A percentile compares a stretch with the other conserved stretches of the same genome.
phyloP scores from a whole-genome alignment of 139 green algal species.

The Nannochloris sp. region DNA sequence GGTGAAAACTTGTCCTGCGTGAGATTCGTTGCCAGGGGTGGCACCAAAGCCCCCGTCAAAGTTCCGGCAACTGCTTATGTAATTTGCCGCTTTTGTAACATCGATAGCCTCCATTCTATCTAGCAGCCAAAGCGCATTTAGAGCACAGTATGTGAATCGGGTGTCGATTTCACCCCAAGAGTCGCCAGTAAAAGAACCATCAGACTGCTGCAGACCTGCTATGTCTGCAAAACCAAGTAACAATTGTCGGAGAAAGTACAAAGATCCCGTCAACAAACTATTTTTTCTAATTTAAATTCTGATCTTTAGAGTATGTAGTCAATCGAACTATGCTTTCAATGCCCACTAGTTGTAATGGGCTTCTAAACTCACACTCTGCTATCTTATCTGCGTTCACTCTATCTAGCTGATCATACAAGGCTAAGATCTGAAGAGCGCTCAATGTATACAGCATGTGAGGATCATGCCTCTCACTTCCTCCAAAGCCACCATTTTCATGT shows the following conservation, averaged over 20 bases:
- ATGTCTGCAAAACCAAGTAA: conserved; percentile 54
- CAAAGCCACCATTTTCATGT: conserved; percentile 69
- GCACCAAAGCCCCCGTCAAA: conserved; percentile 97
- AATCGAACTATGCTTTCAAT: no score
- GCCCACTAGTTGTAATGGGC: no score
- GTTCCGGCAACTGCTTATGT: conserved; percentile 82
- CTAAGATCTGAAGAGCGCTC: conserved; percentile 91
- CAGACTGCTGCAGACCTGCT: conserved; percentile 64
- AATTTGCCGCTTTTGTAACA: conserved; percentile 61
- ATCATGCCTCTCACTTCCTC: conserved; percentile 81
- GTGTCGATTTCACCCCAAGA: conserved; percentile 97
- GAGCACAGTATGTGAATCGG: conserved; percentile 91
- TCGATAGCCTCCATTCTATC: conserved; percentile 52
- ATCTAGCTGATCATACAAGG: conserved; percentile 73
- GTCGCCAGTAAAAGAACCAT: conserved; percentile 93
- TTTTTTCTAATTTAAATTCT: no score
- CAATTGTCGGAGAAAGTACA: no score
- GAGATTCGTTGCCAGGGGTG: conserved; percentile 71
- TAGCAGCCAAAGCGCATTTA: conserved; percentile 65
- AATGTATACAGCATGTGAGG: conserved; percentile 94
- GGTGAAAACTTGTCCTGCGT: conserved; percentile 85
- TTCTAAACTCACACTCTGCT: conserved; percentile 45
- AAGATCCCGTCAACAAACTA: no score
- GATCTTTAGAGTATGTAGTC: no score
- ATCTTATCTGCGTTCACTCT: conserved; percentile 64